Conservation (phyloP, 208 protist species). For the Leishmania major region DNA sequence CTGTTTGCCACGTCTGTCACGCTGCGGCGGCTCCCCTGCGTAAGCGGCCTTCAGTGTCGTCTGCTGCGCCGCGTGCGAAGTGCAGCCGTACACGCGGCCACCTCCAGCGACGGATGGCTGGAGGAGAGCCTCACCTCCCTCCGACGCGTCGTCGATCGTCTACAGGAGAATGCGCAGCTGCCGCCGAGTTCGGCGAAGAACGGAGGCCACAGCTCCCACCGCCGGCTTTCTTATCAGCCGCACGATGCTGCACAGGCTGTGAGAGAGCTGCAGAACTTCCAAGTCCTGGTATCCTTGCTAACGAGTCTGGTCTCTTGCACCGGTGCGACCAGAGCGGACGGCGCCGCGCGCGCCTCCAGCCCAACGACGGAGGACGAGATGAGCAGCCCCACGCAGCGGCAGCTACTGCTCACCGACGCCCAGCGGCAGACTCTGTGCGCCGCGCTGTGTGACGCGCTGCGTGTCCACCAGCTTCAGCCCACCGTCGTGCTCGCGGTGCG, state of each 20-base stretch:
- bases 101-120: slow-evolving; percentile 17
- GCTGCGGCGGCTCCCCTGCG: slow-evolving; percentile 38
- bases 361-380: not conserved
- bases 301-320: slow-evolving; percentile 42
- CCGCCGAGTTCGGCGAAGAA: not conserved
- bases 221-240: not conserved
- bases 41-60: slow-evolving; percentile 68
- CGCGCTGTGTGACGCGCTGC: slow-evolving; percentile 43
- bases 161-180: not conserved
- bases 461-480: slow-evolving; percentile 31
- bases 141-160: slow-evolving; percentile 4
- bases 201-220: not conserved
- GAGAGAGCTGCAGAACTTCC: slow-evolving; percentile 35
- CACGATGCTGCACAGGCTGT: slow-evolving; percentile 8
- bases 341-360: not conserved
- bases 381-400: not conserved
- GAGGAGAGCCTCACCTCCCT: slow-evolving; percentile 11
- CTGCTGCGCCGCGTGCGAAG: slow-evolving; percentile 43
- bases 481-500: slow-evolving; percentile 39
- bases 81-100: slow-evolving; percentile 16
- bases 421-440: slow-evolving; percentile 37
- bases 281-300: slow-evolving; percentile 48
- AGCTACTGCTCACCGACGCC: not conserved
- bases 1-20: slow-evolving; percentile 49
- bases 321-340: not conserved